Conservation (phyloP, 176 grass and related monocot species). For the Raddia distichophylla region DNA sequence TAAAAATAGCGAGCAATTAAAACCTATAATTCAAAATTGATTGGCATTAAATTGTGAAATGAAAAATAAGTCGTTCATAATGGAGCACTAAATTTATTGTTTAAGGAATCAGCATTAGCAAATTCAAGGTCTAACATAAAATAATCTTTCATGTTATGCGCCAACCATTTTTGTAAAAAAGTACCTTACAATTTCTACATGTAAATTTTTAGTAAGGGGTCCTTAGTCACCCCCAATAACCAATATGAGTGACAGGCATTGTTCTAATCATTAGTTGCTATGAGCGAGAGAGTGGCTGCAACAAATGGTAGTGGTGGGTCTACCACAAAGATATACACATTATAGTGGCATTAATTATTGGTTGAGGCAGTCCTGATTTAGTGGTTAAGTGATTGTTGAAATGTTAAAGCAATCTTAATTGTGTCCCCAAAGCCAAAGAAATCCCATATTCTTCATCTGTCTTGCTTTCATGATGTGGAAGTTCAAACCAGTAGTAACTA, state of each 20-base stretch:
- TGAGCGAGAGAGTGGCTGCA: background rate
- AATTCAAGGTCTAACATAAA: background rate
- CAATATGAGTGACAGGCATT: background rate
- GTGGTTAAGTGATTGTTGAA: background rate
- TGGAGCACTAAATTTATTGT: background rate
- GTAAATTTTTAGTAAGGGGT: background rate
- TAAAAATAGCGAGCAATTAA: background rate
- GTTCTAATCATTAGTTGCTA: background rate
- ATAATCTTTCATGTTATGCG: background rate
- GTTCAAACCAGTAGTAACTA: background rate
- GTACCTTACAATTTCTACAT: background rate
- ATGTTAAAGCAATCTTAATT: background rate
- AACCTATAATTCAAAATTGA: background rate
- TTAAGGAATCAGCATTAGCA: slow-evolving; percentile 7
- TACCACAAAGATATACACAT: background rate
- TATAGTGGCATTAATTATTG: background rate
- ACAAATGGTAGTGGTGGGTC: background rate
- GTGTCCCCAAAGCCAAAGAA: background rate
- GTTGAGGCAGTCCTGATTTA: background rate
- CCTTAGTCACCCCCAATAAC: background rate
- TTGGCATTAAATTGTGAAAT: background rate
- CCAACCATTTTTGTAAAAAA: background rate
- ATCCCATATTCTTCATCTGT: background rate
- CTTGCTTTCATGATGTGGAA: background rate
- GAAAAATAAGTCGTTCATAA: background rate